Evolutionary conservation across 1,139 yeast genomes (phyloP).

Genomic region (Lodderomyces jiufengensis): DNA sequence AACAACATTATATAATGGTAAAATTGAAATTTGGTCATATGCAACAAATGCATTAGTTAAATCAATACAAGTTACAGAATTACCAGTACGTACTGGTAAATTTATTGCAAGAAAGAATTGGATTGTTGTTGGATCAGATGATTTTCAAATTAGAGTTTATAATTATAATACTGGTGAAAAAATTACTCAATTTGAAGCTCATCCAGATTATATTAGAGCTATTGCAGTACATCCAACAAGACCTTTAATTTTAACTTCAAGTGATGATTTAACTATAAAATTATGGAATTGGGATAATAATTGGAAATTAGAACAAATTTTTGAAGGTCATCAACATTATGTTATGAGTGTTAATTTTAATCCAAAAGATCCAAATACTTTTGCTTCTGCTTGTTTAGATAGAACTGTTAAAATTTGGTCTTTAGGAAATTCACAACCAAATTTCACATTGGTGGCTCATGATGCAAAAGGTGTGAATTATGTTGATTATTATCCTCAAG

Average conservation of each 20-base stretch:
- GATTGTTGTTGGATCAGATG: slow-evolving; percentile 96
- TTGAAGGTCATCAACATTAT: slow-evolving; percentile 94
- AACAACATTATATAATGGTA: slow-evolving; percentile 81
- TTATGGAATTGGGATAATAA: slow-evolving; percentile 96
- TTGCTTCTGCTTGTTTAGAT: slow-evolving; percentile 95
- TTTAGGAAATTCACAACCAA: slow-evolving; percentile 82
- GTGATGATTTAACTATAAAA: slow-evolving; percentile 88
- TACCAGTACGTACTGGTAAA: slow-evolving; percentile 94
- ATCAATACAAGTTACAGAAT: slow-evolving; percentile 77
- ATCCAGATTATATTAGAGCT: slow-evolving; percentile 92
- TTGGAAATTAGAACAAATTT: slow-evolving; percentile 87
- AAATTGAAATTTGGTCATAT: slow-evolving; percentile 89
- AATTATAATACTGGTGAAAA: slow-evolving; percentile 95
- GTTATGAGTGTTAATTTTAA: slow-evolving; percentile 93
- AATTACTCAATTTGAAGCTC: slow-evolving; percentile 93
- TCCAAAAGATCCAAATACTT: slow-evolving; percentile 96
- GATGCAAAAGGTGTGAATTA: slow-evolving; percentile 92
- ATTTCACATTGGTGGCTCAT: slow-evolving; percentile 88
- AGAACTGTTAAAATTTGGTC: slow-evolving; percentile 98
- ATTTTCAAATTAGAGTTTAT: slow-evolving; percentile 87
- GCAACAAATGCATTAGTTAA: slow-evolving; percentile 62
- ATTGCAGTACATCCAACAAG: slow-evolving; percentile 93
- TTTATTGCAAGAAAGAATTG: slow-evolving; percentile 96
- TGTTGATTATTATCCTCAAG: slow-evolving; percentile 94
- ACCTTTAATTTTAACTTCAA: slow-evolving; percentile 82